A percentile compares a stretch with the other conserved stretches of the same genome.
phyloP scores from a whole-genome alignment of 2,329 filamentous ascomycete genomes.

The Leptographium flavum region DNA sequence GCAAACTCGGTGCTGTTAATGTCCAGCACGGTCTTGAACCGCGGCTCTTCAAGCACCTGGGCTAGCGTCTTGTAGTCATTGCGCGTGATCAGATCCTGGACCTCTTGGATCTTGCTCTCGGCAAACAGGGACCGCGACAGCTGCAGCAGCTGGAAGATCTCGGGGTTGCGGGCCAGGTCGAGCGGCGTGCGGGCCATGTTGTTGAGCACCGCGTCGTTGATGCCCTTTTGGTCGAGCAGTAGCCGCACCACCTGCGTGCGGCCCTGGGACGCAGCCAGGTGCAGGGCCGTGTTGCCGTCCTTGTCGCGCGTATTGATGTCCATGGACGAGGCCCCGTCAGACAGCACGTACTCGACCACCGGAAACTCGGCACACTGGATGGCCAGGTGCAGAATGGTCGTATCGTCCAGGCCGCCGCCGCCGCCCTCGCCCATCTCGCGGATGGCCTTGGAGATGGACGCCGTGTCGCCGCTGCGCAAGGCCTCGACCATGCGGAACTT shows the following conservation, averaged over 20 bases:
- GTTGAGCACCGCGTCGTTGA: slow-evolving; percentile 83
- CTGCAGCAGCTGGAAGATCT: slow-evolving; percentile 92
- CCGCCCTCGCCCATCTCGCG: slow-evolving; percentile 40
- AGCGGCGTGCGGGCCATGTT: slow-evolving; percentile 72
- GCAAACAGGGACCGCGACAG: slow-evolving; percentile 80
- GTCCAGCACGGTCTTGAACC: slow-evolving; percentile 75
- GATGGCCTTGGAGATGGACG: slow-evolving; percentile 76
- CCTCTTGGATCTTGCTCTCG: slow-evolving; percentile 69
- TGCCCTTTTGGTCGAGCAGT: slow-evolving; percentile 64
- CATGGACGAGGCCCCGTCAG: slow-evolving; percentile 49
- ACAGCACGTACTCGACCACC: slow-evolving; percentile 90
- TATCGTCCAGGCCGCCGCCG: slow-evolving; percentile 52
- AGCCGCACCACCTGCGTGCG: slow-evolving; percentile 68
- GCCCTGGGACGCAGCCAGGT: slow-evolving; percentile 73
- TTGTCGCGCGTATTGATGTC: slow-evolving; percentile 85
- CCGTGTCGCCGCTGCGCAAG: slow-evolving; percentile 77
- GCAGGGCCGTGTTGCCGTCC: slow-evolving; percentile 87
- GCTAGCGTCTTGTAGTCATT: slow-evolving; percentile 68
- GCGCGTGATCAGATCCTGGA: slow-evolving; percentile 62
- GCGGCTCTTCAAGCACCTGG: slow-evolving; percentile 66
- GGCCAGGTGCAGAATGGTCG: slow-evolving; percentile 80
- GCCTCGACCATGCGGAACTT: slow-evolving; percentile 93
- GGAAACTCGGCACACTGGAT: slow-evolving; percentile 89
- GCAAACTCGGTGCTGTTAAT: slow-evolving; percentile 85
- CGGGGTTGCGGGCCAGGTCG: slow-evolving; percentile 78